Evolutionary conservation across 805 yeast genomes (phyloP).

Genomic region (Cyberlindnera petersonii): DNA sequence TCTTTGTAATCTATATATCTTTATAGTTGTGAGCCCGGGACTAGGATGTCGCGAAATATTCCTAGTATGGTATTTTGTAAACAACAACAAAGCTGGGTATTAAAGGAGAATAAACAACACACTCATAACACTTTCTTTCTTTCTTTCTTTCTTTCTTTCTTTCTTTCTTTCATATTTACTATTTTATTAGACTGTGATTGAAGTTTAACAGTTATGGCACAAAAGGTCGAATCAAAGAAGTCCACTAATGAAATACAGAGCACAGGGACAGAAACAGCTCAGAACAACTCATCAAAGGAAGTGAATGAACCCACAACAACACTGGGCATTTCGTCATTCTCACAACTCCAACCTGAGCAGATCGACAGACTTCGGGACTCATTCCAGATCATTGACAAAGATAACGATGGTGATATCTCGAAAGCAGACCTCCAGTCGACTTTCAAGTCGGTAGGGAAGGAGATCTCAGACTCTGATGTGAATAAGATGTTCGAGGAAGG

Average conservation of each 20-base stretch:
- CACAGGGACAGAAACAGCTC: too few relatives aligned
- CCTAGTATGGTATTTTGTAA: slow-evolving; percentile 11
- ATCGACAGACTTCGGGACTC: slow-evolving; percentile 66
- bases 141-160: too few relatives aligned
- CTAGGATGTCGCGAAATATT: not conserved
- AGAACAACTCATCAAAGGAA: not conserved
- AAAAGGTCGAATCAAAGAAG: not conserved
- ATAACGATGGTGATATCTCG: slow-evolving; percentile 66
- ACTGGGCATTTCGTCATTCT: slow-evolving; percentile 19
- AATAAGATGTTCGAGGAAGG: slow-evolving; percentile 41
- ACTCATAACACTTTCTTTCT: too few relatives aligned
- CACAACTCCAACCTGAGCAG: slow-evolving; percentile 54
- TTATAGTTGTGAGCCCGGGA: too few relatives aligned
- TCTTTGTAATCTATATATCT: too few relatives aligned
- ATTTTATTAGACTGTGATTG: too few relatives aligned
- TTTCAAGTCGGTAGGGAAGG: slow-evolving; percentile 49
- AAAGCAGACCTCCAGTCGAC: slow-evolving; percentile 51
- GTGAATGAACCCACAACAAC: not conserved
- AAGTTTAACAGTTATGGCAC: too few relatives aligned
- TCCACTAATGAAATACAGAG: too few relatives aligned
- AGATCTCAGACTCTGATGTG: slow-evolving; percentile 38
- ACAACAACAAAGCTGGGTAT: too few relatives aligned
- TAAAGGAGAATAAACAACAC: too few relatives aligned
- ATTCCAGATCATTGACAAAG: slow-evolving; percentile 77
- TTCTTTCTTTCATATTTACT: too few relatives aligned